Evolutionary conservation across 331 rosid genomes (phyloP).

Genomic region (Malus hybrid): DNA sequence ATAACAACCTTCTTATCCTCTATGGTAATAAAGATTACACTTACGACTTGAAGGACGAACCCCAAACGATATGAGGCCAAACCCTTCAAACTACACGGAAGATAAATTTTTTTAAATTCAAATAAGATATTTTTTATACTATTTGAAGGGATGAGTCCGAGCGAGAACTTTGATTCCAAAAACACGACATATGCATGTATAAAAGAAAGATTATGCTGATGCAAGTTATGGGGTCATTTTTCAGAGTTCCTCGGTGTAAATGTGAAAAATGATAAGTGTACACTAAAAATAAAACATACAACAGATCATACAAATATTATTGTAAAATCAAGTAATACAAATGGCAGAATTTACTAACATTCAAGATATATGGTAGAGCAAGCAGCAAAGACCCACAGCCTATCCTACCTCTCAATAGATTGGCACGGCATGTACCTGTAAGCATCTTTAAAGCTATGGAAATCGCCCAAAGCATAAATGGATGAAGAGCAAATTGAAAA

Average conservation of each 20-base stretch:
- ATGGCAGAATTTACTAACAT: conserved; percentile 50
- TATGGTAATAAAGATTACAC: neutral
- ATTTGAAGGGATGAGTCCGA: neutral
- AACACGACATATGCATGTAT: too few species aligned
- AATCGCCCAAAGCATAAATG: conserved; percentile 34
- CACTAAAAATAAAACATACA: conserved; percentile 11
- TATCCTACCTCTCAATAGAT: conserved; percentile 82
- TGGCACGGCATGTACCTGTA: conserved; percentile 79
- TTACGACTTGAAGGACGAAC: neutral
- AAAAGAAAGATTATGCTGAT: neutral
- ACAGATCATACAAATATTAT: conserved; percentile 4
- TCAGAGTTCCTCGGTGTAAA: neutral
- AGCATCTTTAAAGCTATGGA: conserved; percentile 72
- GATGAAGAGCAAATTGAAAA: conserved; percentile 15
- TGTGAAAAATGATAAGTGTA: neutral
- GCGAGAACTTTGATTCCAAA: neutral
- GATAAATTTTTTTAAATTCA: neutral
- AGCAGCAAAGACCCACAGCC: conserved; percentile 81
- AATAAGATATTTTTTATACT: neutral
- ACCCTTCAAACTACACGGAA: neutral
- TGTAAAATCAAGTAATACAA: conserved; percentile 34
- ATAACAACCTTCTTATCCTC: neutral
- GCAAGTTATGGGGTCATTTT: neutral
- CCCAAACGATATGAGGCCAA: neutral
- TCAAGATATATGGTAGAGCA: conserved; percentile 65